Evolutionary conservation across 2,329 filamentous ascomycete genomes (phyloP).

Genomic region (Didymosphaeria variabile): DNA sequence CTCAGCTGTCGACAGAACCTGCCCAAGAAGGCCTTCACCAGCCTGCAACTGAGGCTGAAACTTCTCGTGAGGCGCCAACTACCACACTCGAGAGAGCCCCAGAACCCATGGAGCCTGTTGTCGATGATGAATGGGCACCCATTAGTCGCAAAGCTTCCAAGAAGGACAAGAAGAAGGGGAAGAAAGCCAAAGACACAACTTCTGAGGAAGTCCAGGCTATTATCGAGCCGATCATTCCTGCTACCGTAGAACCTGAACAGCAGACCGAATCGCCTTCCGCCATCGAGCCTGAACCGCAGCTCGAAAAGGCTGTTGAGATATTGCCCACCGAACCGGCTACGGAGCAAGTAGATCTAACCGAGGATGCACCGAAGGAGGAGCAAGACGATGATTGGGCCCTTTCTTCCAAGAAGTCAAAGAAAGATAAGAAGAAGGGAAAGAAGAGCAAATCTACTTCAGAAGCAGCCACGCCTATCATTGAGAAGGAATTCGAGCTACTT

Average conservation of each 20-base stretch:
- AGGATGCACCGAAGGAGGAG: conserved; percentile 21
- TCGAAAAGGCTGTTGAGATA: conserved; percentile 9
- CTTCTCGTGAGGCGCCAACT: conserved; percentile 8
- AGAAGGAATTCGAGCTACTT: conserved; percentile 14
- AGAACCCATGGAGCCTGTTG: conserved; percentile 13
- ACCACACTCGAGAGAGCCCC: conserved; percentile 3
- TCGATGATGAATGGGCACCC: conserved; percentile 15
- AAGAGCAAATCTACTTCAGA: conserved; percentile 31
- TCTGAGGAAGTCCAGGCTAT: conserved; percentile 5
- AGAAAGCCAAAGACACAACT: conserved; percentile 33
- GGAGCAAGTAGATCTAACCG: neutral
- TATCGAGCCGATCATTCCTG: neutral
- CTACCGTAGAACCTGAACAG: conserved; percentile 17
- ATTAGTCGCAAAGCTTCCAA: conserved; percentile 35
- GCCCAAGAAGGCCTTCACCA: conserved; percentile 1
- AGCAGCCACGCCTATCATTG: conserved; percentile 20
- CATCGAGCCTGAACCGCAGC: neutral
- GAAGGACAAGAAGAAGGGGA: conserved; percentile 48
- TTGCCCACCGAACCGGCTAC: neutral
- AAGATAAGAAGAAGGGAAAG: conserved; percentile 40
- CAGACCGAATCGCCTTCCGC: conserved; percentile 5
- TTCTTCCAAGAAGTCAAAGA: conserved; percentile 36
- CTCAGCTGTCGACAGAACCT: neutral
- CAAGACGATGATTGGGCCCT: conserved; percentile 26
- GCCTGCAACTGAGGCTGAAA: neutral